Evolutionary conservation across 345 rosid species (phyloP), one percentile per base, ranked within the genome.

Genomic region (Moricandia arvensis): DNA sequence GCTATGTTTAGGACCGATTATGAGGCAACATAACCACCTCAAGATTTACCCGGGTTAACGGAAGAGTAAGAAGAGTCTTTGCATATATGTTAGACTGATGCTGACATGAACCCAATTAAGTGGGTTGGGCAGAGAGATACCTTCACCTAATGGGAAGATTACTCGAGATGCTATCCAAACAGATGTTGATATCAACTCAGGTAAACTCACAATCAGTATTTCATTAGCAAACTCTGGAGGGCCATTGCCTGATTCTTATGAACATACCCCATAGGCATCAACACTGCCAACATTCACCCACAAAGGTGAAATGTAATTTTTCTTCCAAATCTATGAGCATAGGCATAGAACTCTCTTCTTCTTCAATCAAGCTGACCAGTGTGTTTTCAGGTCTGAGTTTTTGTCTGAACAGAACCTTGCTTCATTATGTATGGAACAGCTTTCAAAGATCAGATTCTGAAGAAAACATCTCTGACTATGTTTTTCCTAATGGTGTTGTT

Each of bases 111-210:
- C 47, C 47, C n/a, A 35, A 11, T 38, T 38, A 38, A n/a, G 98
- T 63, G 98, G 97, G 16, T 73, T 91, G 59, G 91, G 96, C 68
- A 76, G 93, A 84, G 91, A 91, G 87, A 87, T 90, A 67, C 93
- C 97, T 27, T 90, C 93, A 31, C 93, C 97, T 43, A 88, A 83
- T 80, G 97, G 97, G 17, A 80, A 85, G 21, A 89, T 90, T 60
- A 91, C 90, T 60, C 74, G 83, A 60, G 98, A 93, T 69, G 94
- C 89, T 63, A 90, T 91, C 18, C 97, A 90, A 72, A 91, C 97
- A 1, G 96, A 93, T 85, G 93, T 94, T 62, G 93, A 87, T 30
- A 91, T 90, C 12, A 90, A 89, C 72, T 85, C 97, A 6, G 92
- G 95, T 89, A 75, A 4, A 31, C 2, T 61, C 33, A 12, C 29